Percentiles rank a stretch among this genome's conserved stretches.
Evolutionary conservation across 164 flowering plant species (phyloP).

Genomic region (Magnolia changhungtana): DNA sequence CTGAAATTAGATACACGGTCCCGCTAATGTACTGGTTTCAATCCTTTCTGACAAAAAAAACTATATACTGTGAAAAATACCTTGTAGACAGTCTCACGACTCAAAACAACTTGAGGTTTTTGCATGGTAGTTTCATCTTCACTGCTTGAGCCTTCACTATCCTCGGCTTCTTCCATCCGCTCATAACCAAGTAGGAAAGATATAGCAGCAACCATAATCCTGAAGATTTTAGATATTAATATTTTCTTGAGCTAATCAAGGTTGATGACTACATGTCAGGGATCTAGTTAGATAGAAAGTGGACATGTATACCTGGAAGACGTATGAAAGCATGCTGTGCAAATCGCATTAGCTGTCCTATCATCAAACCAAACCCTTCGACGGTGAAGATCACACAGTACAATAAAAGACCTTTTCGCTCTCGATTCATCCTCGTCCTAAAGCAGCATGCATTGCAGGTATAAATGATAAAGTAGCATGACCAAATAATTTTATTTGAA

Average conservation of each 20-base stretch:
- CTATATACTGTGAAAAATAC: slow-evolving; percentile 24
- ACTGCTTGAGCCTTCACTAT: slow-evolving; percentile 67
- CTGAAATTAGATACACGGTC: too few species aligned
- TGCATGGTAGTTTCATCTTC: slow-evolving; percentile 58
- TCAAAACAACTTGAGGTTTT: slow-evolving; percentile 48
- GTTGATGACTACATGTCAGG: neutral
- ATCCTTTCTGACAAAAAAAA: neutral
- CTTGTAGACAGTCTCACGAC: slow-evolving; percentile 75
- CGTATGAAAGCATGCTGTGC: slow-evolving; percentile 72
- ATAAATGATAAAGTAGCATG: neutral
- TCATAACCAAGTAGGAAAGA: slow-evolving; percentile 89
- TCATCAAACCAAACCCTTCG: slow-evolving; percentile 95
- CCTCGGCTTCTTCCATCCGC: slow-evolving; percentile 58
- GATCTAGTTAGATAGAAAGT: neutral
- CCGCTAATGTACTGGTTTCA: neutral
- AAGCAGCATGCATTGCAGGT: slow-evolving; percentile 2
- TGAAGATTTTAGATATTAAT: slow-evolving; percentile 15
- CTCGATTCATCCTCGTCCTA: slow-evolving; percentile 76
- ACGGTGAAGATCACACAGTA: slow-evolving; percentile 78
- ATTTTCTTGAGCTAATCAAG: neutral
- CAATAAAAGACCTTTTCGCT: slow-evolving; percentile 74
- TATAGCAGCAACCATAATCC: slow-evolving; percentile 82
- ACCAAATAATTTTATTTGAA: neutral
- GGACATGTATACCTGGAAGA: slow-evolving; percentile 55
- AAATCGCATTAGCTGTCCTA: slow-evolving; percentile 85